These are phyloP conservation scores for Ceratocystis cacaofunesta DNA, from an alignment of 2,329 filamentous ascomycete genomes.

Conservation along the genomic window DNA sequence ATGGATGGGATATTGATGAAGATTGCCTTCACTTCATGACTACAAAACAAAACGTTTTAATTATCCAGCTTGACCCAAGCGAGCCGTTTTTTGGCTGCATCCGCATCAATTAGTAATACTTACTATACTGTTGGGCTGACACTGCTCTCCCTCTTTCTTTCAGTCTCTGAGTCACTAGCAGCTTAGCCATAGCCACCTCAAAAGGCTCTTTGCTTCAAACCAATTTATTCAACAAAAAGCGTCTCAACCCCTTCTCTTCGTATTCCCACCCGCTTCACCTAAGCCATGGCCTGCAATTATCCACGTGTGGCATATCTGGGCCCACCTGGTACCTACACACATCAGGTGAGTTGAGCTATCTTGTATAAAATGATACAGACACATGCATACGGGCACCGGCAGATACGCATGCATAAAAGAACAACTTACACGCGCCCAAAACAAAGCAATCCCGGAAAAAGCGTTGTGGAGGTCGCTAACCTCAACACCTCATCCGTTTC, in stretches of 20 bases:
- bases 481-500: neutral
- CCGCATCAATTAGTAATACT: too few relatives aligned
- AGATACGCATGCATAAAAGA: slow-evolving; percentile 16
- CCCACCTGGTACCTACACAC: slow-evolving; percentile 35
- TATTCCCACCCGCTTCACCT: neutral
- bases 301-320: slow-evolving; percentile 36
- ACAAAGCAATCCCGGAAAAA: neutral
- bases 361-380: neutral
- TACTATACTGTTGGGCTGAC: too few relatives aligned
- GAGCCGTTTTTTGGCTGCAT: too few relatives aligned
- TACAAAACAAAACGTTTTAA: too few relatives aligned
- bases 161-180: too few relatives aligned
- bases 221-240: neutral
- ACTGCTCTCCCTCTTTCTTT: too few relatives aligned
- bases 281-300: slow-evolving; percentile 21
- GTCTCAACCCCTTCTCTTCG: neutral
- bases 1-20: neutral
- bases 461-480: neutral
- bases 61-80: too few relatives aligned
- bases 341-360: slow-evolving; percentile 29
- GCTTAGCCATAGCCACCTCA: too few relatives aligned
- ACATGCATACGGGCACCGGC: slow-evolving; percentile 2
- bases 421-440: neutral
- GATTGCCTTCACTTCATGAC: too few relatives aligned
- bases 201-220: too few relatives aligned